Percentiles rank a stretch among this genome's conserved stretches.
These are phyloP conservation scores for Ascodesmis nigricans DNA, from an alignment of 495 filamentous ascomycete species.

Conservation along the genomic window DNA sequence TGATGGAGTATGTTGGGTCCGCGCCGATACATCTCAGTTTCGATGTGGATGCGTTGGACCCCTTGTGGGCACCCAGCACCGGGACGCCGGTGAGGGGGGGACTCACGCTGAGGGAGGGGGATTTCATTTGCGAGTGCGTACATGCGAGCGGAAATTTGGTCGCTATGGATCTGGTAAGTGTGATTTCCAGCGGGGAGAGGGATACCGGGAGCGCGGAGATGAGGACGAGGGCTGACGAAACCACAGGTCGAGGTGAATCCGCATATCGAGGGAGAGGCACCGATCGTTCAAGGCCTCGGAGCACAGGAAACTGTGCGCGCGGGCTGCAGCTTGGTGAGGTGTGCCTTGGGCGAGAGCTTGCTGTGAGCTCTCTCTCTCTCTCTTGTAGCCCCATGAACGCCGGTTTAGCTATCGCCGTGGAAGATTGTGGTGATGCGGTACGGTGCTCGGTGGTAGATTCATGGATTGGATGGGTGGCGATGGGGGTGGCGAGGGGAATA, in stretches of 20 bases:
- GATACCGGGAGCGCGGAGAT: too few species aligned
- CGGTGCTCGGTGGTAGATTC: too few species aligned
- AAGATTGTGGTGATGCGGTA: too few species aligned
- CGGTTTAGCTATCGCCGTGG: too few species aligned
- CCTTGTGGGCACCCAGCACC: constrained; percentile 82
- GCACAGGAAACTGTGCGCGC: constrained; percentile 74
- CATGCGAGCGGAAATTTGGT: constrained; percentile 80
- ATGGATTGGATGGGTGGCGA: too few species aligned
- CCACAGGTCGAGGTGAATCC: constrained; percentile 73
- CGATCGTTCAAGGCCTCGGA: constrained; percentile 25
- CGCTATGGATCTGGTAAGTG: constrained; percentile 62
- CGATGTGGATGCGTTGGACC: constrained; percentile 91
- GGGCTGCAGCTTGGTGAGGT: constrained; percentile 75
- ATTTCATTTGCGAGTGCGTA: constrained; percentile 93
- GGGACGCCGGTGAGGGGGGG: constrained; percentile 93
- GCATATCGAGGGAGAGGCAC: constrained; percentile 32
- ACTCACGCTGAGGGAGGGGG: constrained; percentile 81
- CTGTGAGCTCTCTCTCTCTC: too few species aligned
- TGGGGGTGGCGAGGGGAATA: too few species aligned
- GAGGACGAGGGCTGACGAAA: too few species aligned
- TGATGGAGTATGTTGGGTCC: constrained; percentile 74
- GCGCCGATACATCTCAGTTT: constrained; percentile 94
- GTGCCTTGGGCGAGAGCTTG: constrained; percentile 75
- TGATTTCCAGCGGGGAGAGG: background rate
- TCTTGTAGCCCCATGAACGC: too few species aligned